phyloP scores from a whole-genome alignment of 352 stramenopile genomes.

The Peronospora tabacina region DNA sequence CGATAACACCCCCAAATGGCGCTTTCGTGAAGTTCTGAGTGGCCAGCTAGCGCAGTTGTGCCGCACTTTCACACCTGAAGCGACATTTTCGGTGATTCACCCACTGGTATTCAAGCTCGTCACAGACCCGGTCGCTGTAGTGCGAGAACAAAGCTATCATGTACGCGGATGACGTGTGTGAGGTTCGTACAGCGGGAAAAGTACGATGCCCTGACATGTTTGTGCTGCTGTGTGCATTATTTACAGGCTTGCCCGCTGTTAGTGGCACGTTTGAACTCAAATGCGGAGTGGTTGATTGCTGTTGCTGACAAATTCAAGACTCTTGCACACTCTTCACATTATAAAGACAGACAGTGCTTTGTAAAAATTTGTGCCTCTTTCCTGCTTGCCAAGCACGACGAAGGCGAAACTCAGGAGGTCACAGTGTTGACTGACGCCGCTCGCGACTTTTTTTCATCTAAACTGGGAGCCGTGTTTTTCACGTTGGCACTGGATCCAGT shows the following conservation, averaged over 20 bases:
- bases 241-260: slow-evolving; percentile 57
- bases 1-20: slow-evolving; percentile 79
- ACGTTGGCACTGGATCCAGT: slow-evolving; percentile 49
- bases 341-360: slow-evolving; percentile 63
- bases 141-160: slow-evolving; percentile 64
- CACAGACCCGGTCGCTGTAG: slow-evolving; percentile 64
- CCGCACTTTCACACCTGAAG: slow-evolving; percentile 53
- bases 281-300: slow-evolving; percentile 39
- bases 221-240: slow-evolving; percentile 8
- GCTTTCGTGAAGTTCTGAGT: slow-evolving; percentile 69
- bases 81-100: slow-evolving; percentile 71
- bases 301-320: slow-evolving; percentile 44
- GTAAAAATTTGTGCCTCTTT: slow-evolving; percentile 59
- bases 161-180: slow-evolving; percentile 19
- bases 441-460: slow-evolving; percentile 40
- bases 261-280: slow-evolving; percentile 36
- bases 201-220: slow-evolving; percentile 3
- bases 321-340: slow-evolving; percentile 47
- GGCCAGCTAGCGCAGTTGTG: slow-evolving; percentile 67
- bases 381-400: slow-evolving; percentile 16
- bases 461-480: slow-evolving; percentile 49
- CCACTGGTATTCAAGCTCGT: slow-evolving; percentile 68
- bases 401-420: slow-evolving; percentile 4
- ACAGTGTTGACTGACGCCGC: slow-evolving; percentile 6
- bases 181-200: background rate